Base-by-base conservation (phyloP, 2,329 filamentous ascomycete species). In the Colletotrichum camelliae region DNA sequence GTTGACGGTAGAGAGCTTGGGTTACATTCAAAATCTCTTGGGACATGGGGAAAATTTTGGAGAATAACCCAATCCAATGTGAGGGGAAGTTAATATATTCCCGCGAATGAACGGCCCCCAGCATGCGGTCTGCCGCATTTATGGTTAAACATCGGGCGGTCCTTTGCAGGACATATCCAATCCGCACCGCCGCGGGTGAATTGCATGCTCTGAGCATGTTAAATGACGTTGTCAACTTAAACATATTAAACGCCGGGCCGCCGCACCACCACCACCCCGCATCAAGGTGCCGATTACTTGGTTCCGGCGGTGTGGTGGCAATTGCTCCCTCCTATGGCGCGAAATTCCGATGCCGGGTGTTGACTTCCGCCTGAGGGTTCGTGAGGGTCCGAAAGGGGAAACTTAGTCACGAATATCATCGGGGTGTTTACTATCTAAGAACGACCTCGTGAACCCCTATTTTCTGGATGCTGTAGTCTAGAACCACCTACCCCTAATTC, bases 11-110 rank as follows among this genome's bases (percentile, higher is more conserved):
- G n/a, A 37, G 33, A 58, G 55, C 31, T 62, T 24, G 64, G 70
- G 73, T 75, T 73, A 8, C 73, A 73, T 68, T 64, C 43, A 13
- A 58, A 48, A 75, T 68, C 70, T 68, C 70, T 73, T 75, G 73
- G 62, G 57, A 57, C 52, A 66, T 65, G 69, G 68, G 62, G 62
- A 57, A 57, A 61, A 4, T 33, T 67, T 52, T 52, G 43, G 43
- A 70, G 39, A 27, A 35, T 16, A 35, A 60, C 57, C 33, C 37
- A 27, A 55, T 24, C 21, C 43, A 24, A 27, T 29, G 35, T 73
- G 70, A 73, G 73, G 68, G 73, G 70, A 55, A 70, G 57, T 61
- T 52, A 4, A 31, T 18, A 35, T 33, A 62, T 70, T 62, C 57
- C 67, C 67, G 67, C 67, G 67, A 70, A 70, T 70, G 37, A 52